Conservation (phyloP, 176 grass and related monocot genomes). For the Guadua angustifolia region DNA sequence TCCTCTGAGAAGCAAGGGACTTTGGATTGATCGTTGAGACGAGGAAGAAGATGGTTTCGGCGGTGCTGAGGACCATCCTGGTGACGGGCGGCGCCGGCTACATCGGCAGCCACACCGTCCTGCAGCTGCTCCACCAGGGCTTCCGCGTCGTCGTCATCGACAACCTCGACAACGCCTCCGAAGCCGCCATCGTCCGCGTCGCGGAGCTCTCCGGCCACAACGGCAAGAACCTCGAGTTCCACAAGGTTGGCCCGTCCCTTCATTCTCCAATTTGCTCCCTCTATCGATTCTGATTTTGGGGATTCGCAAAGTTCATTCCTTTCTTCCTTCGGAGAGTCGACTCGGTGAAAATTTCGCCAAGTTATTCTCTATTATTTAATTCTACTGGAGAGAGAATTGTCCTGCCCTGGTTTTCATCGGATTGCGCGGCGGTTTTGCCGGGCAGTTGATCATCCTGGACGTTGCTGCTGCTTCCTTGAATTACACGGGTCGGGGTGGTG, state of each 20-base stretch:
- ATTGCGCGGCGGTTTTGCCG: not conserved
- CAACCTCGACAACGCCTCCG: constrained; percentile 94
- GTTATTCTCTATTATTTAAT: not conserved
- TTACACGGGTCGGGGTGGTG: not conserved
- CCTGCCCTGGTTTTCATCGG: not conserved
- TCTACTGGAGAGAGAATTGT: not conserved
- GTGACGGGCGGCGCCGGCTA: constrained; percentile 94
- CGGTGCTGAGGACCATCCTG: constrained; percentile 59
- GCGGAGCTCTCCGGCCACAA: constrained; percentile 60
- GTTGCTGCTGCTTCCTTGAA: not conserved
- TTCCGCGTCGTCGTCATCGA: constrained; percentile 84
- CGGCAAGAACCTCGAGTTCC: constrained; percentile 73
- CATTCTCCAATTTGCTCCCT: too few species aligned
- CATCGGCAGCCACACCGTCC: constrained; percentile 98
- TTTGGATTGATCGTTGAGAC: too few species aligned
- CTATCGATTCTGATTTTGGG: not conserved
- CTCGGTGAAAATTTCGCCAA: too few species aligned
- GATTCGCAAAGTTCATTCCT: not conserved
- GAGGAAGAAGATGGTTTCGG: constrained; percentile 43
- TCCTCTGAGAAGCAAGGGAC: too few species aligned
- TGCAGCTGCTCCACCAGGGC: constrained; percentile 74
- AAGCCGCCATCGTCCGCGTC: constrained; percentile 64
- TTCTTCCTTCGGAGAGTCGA: not conserved
- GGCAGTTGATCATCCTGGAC: too few species aligned
- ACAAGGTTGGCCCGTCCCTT: constrained; percentile 47